Base-by-base conservation (phyloP, 148 eudicot genomes). In the Pouteria glomerata region DNA sequence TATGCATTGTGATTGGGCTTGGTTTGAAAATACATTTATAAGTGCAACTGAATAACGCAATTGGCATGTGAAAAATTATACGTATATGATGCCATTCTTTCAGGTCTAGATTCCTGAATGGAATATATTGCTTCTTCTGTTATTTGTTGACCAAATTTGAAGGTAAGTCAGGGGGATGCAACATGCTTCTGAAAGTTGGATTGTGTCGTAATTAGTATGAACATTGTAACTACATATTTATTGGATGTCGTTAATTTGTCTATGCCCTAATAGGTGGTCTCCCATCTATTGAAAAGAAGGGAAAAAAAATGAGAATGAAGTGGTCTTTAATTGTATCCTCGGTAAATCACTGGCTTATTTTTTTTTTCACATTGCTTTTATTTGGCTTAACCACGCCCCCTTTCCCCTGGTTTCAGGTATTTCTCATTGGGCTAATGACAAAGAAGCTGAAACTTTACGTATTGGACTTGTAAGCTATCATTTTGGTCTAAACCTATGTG, bases 391-490 rank as follows among this genome's bases (percentile, higher is more conserved):
- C 8, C 5, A 4, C 18, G 1, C 35, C 19, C 59, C 2, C 4
- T 58, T 47, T 18, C 14, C 6, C 8, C 58, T 70, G 47, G 33
- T 75, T 52, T 52, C 79, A 92, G 98, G 90, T 66, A 56, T 80
- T 68, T 64, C 85, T 27, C 37, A 55, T 48, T 90, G 93, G 91
- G 85, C 74, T 51, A 80, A 79, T 88, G 93, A 87, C 87, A 85
- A 83, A 74, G 93, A 93, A 66, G 94, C 92, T 59, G 69, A 77
- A 68, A 73, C 73, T 73, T 81, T 92, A 80, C 92, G 96, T 77
- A 33, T 92, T 76, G 93, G 98, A 76, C 82, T 79, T 84, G 96
- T 93, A 87, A 66, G 89, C 78, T 71, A 61, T 42, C 72, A 34
- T 42, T 41, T 63, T 76, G n/a, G 37, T 77, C 24, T 61, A 16